Evolutionary conservation across 2,329 filamentous ascomycete species (phyloP).

Genomic region (Ustilaginoidea virens): DNA sequence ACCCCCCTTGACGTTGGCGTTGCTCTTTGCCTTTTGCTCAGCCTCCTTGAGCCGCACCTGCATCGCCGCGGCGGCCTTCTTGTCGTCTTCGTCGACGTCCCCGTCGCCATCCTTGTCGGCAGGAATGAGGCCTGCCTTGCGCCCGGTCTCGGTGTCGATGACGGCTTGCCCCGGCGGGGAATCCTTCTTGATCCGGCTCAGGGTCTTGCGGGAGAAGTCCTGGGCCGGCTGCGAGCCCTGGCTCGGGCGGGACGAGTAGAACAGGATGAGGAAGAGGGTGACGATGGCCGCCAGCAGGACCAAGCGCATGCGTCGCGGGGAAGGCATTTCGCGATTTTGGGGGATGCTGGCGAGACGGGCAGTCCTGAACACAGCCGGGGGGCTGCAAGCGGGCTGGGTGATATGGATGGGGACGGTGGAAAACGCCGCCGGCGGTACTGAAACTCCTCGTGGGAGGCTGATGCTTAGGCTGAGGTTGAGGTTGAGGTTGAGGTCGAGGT

Average conservation of each 20-base stretch:
- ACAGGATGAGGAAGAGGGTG: constrained; percentile 51
- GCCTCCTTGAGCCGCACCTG: constrained; percentile 50
- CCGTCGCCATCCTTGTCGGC: constrained; percentile 39
- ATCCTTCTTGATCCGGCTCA: constrained; percentile 33
- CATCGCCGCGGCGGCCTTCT: constrained; percentile 33
- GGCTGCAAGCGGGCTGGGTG: no score
- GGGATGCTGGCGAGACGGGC: background rate
- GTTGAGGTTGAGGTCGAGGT: no score
- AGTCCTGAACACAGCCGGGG: no score
- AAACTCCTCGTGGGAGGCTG: no score
- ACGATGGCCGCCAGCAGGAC: constrained; percentile 49
- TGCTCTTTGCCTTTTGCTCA: constrained; percentile 52
- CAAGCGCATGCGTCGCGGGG: constrained; percentile 52
- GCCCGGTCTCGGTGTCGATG: constrained; percentile 22
- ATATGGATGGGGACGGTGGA: no score
- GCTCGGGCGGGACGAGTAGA: constrained; percentile 50
- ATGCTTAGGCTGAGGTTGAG: no score
- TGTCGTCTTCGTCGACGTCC: constrained; percentile 40
- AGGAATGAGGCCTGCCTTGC: constrained; percentile 22
- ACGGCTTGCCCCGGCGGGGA: constrained; percentile 20
- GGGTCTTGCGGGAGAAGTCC: constrained; percentile 46
- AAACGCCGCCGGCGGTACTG: no score
- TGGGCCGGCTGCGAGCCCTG: constrained; percentile 25
- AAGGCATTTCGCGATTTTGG: constrained; percentile 38
- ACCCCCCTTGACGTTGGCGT: constrained; percentile 22